phyloP scores from a whole-genome alignment of 2,329 filamentous ascomycete species.

The Pezicula neosporulosa region DNA sequence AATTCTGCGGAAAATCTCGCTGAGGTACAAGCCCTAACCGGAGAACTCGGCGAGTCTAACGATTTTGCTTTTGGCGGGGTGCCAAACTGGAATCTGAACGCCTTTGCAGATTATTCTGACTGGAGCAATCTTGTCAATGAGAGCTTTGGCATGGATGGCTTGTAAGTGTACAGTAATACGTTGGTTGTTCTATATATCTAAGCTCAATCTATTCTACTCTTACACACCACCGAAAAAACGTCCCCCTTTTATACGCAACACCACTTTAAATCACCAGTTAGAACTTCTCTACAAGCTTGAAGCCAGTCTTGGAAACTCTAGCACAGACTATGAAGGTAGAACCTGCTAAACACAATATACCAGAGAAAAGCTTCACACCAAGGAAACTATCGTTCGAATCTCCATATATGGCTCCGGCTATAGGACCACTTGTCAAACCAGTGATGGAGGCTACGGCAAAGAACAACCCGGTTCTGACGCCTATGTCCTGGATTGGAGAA shows the following conservation, averaged over 20 bases:
- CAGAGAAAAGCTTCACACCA: constrained; percentile 18
- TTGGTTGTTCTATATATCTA: background rate
- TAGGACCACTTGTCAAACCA: constrained; percentile 8
- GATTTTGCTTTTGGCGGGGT: background rate
- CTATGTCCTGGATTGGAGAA: constrained; percentile 9
- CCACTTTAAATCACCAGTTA: background rate
- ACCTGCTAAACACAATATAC: constrained; percentile 12
- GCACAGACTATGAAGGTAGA: background rate
- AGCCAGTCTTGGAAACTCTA: constrained; percentile 4
- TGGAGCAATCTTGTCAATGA: constrained; percentile 1
- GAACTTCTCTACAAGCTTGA: background rate
- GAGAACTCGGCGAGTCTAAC: background rate
- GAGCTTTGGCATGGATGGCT: background rate
- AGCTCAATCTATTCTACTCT: background rate
- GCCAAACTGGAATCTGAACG: background rate
- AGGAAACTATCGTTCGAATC: constrained; percentile 1
- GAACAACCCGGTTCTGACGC: constrained; percentile 10
- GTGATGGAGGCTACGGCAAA: constrained; percentile 8
- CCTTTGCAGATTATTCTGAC: background rate
- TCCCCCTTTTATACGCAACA: too few species aligned
- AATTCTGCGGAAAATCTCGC: background rate
- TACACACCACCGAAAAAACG: background rate
- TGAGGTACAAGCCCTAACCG: background rate
- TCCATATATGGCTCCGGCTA: constrained; percentile 9
- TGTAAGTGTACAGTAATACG: background rate